Evolutionary conservation across 805 yeast genomes (phyloP).

Genomic region (Ogataea paraovalis): DNA sequence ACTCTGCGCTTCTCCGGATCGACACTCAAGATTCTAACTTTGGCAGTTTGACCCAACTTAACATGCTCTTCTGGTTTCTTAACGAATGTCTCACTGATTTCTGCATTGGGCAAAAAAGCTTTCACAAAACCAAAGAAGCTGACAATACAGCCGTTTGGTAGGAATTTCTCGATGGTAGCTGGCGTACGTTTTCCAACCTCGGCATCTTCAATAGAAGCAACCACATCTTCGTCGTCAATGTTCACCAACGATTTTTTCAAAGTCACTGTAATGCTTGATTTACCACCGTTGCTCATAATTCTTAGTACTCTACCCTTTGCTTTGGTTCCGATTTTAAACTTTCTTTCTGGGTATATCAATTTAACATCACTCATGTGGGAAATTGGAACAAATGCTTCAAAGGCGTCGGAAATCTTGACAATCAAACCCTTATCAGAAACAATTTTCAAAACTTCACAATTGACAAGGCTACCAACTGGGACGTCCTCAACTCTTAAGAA

Average conservation of each 20-base stretch:
- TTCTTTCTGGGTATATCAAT: constrained; percentile 85
- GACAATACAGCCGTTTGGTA: constrained; percentile 75
- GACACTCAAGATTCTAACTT: constrained; percentile 59
- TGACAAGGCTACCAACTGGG: constrained; percentile 65
- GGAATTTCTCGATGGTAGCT: constrained; percentile 71
- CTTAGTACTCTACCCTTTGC: constrained; percentile 71
- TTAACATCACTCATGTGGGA: constrained; percentile 80
- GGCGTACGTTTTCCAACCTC: constrained; percentile 48
- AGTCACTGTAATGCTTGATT: constrained; percentile 55
- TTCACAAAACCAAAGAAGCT: constrained; percentile 74
- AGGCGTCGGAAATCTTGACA: constrained; percentile 60
- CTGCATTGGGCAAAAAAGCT: constrained; percentile 82
- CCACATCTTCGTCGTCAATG: constrained; percentile 51
- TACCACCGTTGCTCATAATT: constrained; percentile 40
- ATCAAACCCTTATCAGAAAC: constrained; percentile 63
- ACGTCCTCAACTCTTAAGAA: constrained; percentile 70
- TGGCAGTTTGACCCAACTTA: constrained; percentile 78
- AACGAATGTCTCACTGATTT: constrained; percentile 86
- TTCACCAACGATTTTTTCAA: constrained; percentile 81
- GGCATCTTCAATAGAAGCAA: constrained; percentile 37
- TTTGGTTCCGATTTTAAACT: constrained; percentile 79
- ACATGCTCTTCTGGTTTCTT: constrained; percentile 72
- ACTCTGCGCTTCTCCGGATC: constrained; percentile 52
- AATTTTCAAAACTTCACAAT: constrained; percentile 52
- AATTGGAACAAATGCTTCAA: constrained; percentile 70